Evolutionary conservation across 768 basidiomycete genomes (phyloP).

Genomic region (Mycena polygramma): DNA sequence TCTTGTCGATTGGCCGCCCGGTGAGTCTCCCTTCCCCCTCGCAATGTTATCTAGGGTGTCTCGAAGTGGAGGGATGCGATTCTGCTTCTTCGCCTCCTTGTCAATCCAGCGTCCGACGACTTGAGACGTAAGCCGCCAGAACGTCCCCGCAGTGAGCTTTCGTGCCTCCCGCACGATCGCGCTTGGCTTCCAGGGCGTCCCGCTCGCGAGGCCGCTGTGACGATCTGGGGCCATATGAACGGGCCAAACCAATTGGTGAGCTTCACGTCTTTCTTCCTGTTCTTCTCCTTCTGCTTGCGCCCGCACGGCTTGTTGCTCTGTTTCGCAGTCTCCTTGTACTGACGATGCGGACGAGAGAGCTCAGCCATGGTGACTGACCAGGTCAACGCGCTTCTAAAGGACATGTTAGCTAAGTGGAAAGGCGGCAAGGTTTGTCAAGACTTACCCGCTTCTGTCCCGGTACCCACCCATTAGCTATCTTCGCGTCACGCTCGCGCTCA

Average conservation of each 20-base stretch:
- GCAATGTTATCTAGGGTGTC: no score
- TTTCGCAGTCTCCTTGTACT: slow-evolving; percentile 19
- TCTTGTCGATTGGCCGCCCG: not conserved
- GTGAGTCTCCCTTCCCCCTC: no score
- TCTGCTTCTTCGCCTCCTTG: no score
- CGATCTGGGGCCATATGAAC: slow-evolving; percentile 17
- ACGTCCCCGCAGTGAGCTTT: not conserved
- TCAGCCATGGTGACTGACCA: slow-evolving; percentile 21
- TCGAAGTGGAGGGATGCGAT: no score
- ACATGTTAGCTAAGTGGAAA: no score
- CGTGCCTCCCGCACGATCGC: slow-evolving; percentile 7
- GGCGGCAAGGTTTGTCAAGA: not conserved
- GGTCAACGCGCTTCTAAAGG: slow-evolving; percentile 9
- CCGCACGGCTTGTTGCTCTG: slow-evolving; percentile 19
- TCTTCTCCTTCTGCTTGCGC: slow-evolving; percentile 25
- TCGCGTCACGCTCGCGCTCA: not conserved
- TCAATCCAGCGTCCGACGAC: slow-evolving; percentile 15
- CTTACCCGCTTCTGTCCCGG: slow-evolving; percentile 17
- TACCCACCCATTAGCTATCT: slow-evolving; percentile 1
- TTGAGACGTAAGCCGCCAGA: slow-evolving; percentile 17
- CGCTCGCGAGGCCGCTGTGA: not conserved
- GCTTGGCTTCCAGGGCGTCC: slow-evolving; percentile 10
- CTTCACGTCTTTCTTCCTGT: slow-evolving; percentile 11
- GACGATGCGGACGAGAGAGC: slow-evolving; percentile 28
- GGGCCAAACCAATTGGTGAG: slow-evolving; percentile 30